phyloP scores from a whole-genome alignment of 2,329 filamentous ascomycete species.

The Plenodomus biglobosus region DNA sequence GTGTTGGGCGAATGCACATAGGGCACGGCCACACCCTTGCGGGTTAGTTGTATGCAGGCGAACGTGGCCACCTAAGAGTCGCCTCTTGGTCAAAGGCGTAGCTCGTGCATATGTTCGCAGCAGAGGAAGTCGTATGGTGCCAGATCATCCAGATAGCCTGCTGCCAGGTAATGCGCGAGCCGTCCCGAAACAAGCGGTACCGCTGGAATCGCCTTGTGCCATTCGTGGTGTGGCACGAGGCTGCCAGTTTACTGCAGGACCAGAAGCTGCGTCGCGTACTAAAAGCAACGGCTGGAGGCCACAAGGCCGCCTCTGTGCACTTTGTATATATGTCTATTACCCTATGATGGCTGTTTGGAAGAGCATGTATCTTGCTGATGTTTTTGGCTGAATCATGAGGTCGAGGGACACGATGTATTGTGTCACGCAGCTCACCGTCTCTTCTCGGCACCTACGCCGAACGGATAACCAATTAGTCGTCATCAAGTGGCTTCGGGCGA shows the following conservation, averaged over 20 bases:
- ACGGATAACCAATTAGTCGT: constrained; percentile 6
- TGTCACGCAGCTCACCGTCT: constrained; percentile 24
- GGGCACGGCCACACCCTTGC: constrained; percentile 41
- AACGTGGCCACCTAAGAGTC: constrained; percentile 44
- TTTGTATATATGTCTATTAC: constrained; percentile 2
- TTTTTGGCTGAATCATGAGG: constrained; percentile 9
- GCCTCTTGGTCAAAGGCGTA: constrained; percentile 33
- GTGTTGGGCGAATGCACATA: constrained; percentile 45
- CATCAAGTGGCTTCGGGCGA: constrained; percentile 15
- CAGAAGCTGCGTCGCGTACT: constrained; percentile 8
- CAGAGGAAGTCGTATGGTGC: constrained; percentile 36
- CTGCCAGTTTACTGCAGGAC: constrained; percentile 23
- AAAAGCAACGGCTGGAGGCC: constrained; percentile 11
- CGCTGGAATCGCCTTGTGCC: constrained; percentile 15
- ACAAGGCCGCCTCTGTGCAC: constrained; percentile 8
- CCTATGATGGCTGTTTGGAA: background rate
- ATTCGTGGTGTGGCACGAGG: constrained; percentile 16
- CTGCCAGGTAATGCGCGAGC: constrained; percentile 34
- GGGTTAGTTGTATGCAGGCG: constrained; percentile 43
- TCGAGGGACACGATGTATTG: constrained; percentile 16
- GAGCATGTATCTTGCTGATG: constrained; percentile 2
- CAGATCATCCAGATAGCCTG: constrained; percentile 38
- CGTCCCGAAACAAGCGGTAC: constrained; percentile 33
- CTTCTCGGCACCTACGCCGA: constrained; percentile 12
- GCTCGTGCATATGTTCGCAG: constrained; percentile 40